Evolutionary conservation across 2,329 filamentous ascomycete genomes (phyloP), one percentile per base, ranked within the genome.

Genomic region (Fusarium sp.): DNA sequence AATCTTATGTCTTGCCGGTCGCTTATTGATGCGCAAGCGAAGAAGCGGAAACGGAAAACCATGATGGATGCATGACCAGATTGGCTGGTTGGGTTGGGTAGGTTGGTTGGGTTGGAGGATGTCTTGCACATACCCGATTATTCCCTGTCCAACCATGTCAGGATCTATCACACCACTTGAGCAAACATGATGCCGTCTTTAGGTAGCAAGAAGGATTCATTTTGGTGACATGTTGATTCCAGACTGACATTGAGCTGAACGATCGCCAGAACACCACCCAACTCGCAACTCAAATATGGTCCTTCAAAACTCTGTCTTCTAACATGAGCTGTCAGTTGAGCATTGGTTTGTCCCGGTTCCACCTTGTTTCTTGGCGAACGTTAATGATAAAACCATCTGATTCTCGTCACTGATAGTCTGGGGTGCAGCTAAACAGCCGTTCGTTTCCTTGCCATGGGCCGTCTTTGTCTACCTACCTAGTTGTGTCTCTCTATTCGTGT

Each of bases 141-240:
- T 55, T 55, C 51, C 51, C 33, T 55, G 14, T 20, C 49, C 25
- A n/a, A 9, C 20, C 49, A 49, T 65, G 11, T 53, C 31, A 36
- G 50, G 50, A 36, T 57, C 36, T 46, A 36, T 65, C 46, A 55
- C 64, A 29, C 66, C 66, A 66, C 61, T 38, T 50, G 65, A 65
- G 53, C 61, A 54, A 42, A 49, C 44, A 27, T 29, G 8, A 27
- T 27, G 14, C 23, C 2, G 44, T 27, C 23, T 27, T 49, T 49
- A n/a, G 23, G 44, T 11, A 49, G 23, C 14, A 10, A 9, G 23
- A 27, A 46, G 42, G 16, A 25, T n/a, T 5, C 14, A 46, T 27
- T n/a, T 27, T 27, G 42, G 14, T 46, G 23, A 11, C 20, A 27
- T 27, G 14, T 27, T 46, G 23, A 27, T 46, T n/a, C 23, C 5